Base-by-base conservation (phyloP, 2,329 filamentous ascomycete species). In the Fusarium pseudograminearum region DNA sequence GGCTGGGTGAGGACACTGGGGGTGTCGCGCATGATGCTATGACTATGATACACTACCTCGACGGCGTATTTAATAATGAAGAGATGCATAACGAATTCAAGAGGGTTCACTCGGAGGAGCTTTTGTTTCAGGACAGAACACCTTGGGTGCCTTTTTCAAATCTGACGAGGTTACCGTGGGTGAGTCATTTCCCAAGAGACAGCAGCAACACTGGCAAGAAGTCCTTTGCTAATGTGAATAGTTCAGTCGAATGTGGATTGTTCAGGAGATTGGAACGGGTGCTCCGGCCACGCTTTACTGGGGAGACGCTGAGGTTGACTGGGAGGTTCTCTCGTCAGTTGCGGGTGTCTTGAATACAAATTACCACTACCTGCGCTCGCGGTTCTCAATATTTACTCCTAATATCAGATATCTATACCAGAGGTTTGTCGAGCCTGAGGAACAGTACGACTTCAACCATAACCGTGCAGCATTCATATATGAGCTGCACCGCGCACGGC, bases 211-310 rank as follows among this genome's bases (percentile, higher is more conserved):
- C 20, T 45, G 16, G 16, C n/a, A 30, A 12, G 28, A 18, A 30
- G 4, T 18, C 22, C 18, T 28, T 45, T 48, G 24, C 62, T 67
- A 24, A 65, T 28, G 36, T 22, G 7, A 48, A 22, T 31, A 80
- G 79, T 80, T 80, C 36, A 73, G 76, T 30, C 75, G 78, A 14
- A 74, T 79, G 40, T 80, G 78, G 78, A 79, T 80, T 31, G 78
- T 78, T 24, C 78, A 80, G 36, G 78, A 80, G 24, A 80, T 80
- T 26, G 78, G 78, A 41, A 80, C 78, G 4, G 36, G 47, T 5
- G 71, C 78, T 3, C 69, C 78, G 0, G 78, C 78, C 1, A 78
- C 75, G 3, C 74, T 80, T 1, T 77, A 76, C 67, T 80, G 78
- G 78, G 79, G 78, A 16, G 63, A 76, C 5, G 67, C 70, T 3